phyloP scores from a whole-genome alignment of 2,329 filamentous ascomycete genomes.

The Mycogone perniciosa region DNA sequence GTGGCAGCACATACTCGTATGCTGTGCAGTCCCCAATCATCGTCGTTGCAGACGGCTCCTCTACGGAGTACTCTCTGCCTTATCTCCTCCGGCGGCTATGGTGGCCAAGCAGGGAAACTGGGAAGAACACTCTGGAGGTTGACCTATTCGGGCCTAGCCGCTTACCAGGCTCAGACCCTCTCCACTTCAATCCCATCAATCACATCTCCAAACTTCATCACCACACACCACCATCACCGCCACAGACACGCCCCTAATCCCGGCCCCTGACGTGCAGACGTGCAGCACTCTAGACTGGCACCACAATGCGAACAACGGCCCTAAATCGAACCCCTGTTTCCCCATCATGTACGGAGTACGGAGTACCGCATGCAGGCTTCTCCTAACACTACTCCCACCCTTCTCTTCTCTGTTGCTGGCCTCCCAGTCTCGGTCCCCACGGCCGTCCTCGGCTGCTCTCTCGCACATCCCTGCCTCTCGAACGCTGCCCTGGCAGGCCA shows the following conservation, averaged over 20 bases:
- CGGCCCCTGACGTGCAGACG: conserved; percentile 1
- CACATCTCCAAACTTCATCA: conserved; percentile 5
- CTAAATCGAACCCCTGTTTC: conserved; percentile 13
- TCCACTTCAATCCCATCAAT: neutral
- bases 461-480: conserved; percentile 8
- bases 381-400: neutral
- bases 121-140: conserved; percentile 6
- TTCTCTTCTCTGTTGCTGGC: too few relatives aligned
- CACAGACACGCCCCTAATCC: conserved; percentile 7
- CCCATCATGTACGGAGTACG: conserved; percentile 14
- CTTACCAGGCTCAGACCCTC: neutral
- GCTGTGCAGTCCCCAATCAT: conserved; percentile 5
- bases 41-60: conserved; percentile 2
- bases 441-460: conserved; percentile 11
- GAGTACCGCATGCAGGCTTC: neutral
- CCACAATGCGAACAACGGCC: conserved; percentile 10
- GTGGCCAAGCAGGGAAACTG: conserved; percentile 7
- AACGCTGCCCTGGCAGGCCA: conserved; percentile 9
- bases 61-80: conserved; percentile 3
- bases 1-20: too few relatives aligned
- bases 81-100: conserved; percentile 3
- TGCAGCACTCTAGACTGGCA: neutral
- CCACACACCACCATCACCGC: conserved; percentile 3
- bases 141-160: neutral
- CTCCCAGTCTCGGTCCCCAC: neutral